Percentiles rank a stretch among this genome's conserved stretches.
Evolutionary conservation across 2,329 filamentous ascomycete genomes (phyloP).

Genomic region (Aspergillus sp.): DNA sequence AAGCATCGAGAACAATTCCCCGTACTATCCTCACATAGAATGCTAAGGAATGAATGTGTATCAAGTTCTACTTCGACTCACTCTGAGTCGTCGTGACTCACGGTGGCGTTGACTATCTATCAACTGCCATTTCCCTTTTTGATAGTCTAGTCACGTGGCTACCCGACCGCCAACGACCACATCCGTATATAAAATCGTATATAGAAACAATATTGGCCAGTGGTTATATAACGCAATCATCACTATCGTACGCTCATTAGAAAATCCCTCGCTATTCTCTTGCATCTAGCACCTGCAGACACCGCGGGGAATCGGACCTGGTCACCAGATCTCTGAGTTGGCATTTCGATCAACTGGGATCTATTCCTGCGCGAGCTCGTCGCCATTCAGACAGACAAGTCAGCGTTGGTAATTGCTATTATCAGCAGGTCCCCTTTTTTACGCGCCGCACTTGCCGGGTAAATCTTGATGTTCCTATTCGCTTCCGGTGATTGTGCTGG

Average conservation of each 20-base stretch:
- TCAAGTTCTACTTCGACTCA: no score
- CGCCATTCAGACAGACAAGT: constrained; percentile 8
- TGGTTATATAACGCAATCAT: background rate
- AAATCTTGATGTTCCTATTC: background rate
- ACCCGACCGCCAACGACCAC: no score
- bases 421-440: background rate
- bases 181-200: no score
- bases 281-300: background rate
- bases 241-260: background rate
- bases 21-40: no score
- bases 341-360: constrained; percentile 18
- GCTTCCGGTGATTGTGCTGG: background rate
- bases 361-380: constrained; percentile 6
- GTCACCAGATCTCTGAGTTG: constrained; percentile 33
- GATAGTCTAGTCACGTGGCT: background rate
- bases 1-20: no score
- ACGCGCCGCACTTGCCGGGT: background rate
- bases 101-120: background rate
- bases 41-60: no score
- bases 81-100: background rate
- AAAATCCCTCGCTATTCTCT: background rate
- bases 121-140: background rate
- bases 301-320: background rate
- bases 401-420: constrained; percentile 7
- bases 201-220: background rate